A percentile compares a stretch with the other conserved stretches of the same genome.
These are phyloP conservation scores for Tricholomella constricta DNA, from an alignment of 768 basidiomycete species.

Conservation along the genomic window DNA sequence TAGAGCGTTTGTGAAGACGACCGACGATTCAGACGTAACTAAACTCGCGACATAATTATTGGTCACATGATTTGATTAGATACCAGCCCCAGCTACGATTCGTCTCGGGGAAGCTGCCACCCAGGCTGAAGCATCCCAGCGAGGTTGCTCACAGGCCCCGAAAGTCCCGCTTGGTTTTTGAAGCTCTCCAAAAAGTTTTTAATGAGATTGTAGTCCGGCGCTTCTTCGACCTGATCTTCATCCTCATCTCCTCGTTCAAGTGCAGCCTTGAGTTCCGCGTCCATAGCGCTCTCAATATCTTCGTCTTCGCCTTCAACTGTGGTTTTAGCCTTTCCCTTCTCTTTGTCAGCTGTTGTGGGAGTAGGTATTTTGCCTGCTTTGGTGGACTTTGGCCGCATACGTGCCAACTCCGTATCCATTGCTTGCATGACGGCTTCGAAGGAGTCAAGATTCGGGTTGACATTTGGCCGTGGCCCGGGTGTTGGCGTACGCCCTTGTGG, in stretches of 20 bases:
- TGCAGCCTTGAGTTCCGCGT: slow-evolving; percentile 73
- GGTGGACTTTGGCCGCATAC: slow-evolving; percentile 35
- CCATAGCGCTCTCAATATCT: slow-evolving; percentile 87
- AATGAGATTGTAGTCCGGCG: slow-evolving; percentile 87
- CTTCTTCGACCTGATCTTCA: slow-evolving; percentile 57
- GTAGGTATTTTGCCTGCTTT: slow-evolving; percentile 16
- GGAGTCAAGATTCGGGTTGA: slow-evolving; percentile 78
- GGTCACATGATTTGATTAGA: slow-evolving; percentile 17
- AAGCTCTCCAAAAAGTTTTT: slow-evolving; percentile 98
- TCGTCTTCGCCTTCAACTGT: slow-evolving; percentile 45
- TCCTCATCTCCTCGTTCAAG: slow-evolving; percentile 52
- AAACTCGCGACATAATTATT: not conserved
- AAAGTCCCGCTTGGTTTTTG: slow-evolving; percentile 85
- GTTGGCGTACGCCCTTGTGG: slow-evolving; percentile 17
- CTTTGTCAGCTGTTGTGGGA: slow-evolving; percentile 17
- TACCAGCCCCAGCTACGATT: slow-evolving; percentile 33
- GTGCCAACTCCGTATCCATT: slow-evolving; percentile 83
- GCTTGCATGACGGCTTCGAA: slow-evolving; percentile 97
- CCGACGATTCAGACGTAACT: too few relatives aligned
- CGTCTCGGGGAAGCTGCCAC: slow-evolving; percentile 75
- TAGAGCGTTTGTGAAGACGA: not conserved
- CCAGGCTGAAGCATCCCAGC: slow-evolving; percentile 81
- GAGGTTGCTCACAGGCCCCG: slow-evolving; percentile 90
- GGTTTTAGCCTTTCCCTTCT: slow-evolving; percentile 53
- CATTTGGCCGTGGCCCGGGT: slow-evolving; percentile 41